Percentiles rank a stretch among this genome's conserved stretches.
phyloP scores from a whole-genome alignment of 495 filamentous ascomycete species.

The Terfezia claveryi region DNA sequence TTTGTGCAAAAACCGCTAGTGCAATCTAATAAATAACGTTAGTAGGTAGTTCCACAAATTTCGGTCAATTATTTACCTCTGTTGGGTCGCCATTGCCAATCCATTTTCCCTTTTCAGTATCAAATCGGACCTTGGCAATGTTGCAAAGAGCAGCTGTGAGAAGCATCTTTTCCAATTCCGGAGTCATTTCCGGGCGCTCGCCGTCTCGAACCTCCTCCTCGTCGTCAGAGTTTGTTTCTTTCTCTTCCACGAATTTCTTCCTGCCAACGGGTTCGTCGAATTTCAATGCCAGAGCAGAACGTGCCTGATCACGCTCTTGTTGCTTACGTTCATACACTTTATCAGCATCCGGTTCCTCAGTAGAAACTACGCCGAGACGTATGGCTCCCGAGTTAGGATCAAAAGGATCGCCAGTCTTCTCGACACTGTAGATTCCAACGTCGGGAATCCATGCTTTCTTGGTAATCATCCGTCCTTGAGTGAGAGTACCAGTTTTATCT shows the following conservation, averaged over 20 bases:
- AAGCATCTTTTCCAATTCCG: constrained; percentile 39
- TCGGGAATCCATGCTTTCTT: constrained; percentile 61
- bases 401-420: constrained; percentile 33
- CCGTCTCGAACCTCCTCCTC: constrained; percentile 17
- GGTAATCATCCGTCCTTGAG: constrained; percentile 56
- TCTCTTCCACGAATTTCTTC: constrained; percentile 14
- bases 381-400: constrained; percentile 28
- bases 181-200: constrained; percentile 16
- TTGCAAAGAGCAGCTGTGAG: constrained; percentile 59
- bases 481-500: constrained; percentile 71
- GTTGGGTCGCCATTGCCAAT: constrained; percentile 62
- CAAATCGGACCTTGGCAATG: constrained; percentile 43
- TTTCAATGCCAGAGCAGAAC: constrained; percentile 12
- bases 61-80: constrained; percentile 31
- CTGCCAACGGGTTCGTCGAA: constrained; percentile 10
- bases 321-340: constrained; percentile 12
- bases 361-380: constrained; percentile 10
- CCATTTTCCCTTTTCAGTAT: constrained; percentile 34
- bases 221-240: constrained; percentile 1
- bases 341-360: constrained; percentile 5
- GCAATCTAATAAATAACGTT: constrained; percentile 41
- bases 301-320: constrained; percentile 11
- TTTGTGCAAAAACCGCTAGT: constrained; percentile 52
- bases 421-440: constrained; percentile 32
- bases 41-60: constrained; percentile 45